These are phyloP conservation scores for Dionaea muscipula DNA, from an alignment of 179 eudicot species.

Conservation along the genomic window DNA sequence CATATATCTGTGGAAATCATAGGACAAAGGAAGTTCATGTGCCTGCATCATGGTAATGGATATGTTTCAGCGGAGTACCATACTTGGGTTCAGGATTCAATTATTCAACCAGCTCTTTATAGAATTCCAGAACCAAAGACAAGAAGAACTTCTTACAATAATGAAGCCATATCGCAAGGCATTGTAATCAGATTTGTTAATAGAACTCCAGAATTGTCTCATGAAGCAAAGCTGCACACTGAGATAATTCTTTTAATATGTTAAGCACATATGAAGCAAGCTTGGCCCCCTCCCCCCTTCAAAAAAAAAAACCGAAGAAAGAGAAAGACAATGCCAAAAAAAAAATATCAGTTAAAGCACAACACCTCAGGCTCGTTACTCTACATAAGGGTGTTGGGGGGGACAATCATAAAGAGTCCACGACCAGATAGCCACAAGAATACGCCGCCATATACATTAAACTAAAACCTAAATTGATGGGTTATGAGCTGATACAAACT, in stretches of 20 bases:
- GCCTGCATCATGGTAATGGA: constrained; percentile 30
- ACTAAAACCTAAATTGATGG: no score
- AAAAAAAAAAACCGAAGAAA: no score
- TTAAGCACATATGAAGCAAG: neutral
- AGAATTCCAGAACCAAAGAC: neutral
- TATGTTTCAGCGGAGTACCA: neutral
- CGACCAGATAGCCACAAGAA: no score
- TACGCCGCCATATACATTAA: no score
- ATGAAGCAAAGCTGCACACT: constrained; percentile 70
- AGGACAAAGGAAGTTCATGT: constrained; percentile 63
- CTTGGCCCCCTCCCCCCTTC: neutral
- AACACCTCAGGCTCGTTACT: no score
- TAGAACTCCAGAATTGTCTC: constrained; percentile 72
- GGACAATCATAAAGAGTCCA: no score
- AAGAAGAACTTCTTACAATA: constrained; percentile 30
- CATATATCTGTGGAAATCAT: constrained; percentile 72
- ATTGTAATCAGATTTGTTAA: constrained; percentile 53
- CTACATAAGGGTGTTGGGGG: no score
- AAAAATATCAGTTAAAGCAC: no score
- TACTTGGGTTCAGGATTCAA: neutral
- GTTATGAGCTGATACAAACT: no score
- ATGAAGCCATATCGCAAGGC: constrained; percentile 64
- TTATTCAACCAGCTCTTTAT: neutral
- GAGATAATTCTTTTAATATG: constrained; percentile 8
- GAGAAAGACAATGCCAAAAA: no score